These are phyloP conservation scores for Poa pratensis DNA, from an alignment of 176 grass and related monocot genomes.

Conservation along the genomic window DNA sequence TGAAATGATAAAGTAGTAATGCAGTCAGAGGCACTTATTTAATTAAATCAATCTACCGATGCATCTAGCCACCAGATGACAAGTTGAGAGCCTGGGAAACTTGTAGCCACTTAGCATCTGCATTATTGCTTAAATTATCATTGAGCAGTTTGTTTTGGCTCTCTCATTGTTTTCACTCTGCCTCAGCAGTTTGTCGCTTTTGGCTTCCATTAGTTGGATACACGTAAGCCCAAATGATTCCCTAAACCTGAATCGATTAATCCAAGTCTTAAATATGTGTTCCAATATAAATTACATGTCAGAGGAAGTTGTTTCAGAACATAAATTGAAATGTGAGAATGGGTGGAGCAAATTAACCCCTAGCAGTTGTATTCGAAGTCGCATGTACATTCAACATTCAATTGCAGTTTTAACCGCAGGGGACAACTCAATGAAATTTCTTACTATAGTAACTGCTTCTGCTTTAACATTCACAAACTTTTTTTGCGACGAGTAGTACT, in stretches of 20 bases:
- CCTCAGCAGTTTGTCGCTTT: conserved; percentile 34
- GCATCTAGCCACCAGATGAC: conserved; percentile 32
- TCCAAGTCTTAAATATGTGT: background rate
- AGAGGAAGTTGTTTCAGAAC: conserved; percentile 18
- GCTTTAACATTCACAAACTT: too few relatives aligned
- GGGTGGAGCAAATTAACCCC: background rate
- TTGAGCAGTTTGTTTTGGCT: conserved; percentile 39
- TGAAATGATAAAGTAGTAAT: conserved; percentile 2
- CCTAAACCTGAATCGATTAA: conserved; percentile 3
- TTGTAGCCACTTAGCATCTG: background rate
- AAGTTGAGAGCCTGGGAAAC: conserved; percentile 32
- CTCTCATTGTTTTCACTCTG: conserved; percentile 46
- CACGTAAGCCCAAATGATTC: conserved; percentile 53
- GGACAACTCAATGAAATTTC: too few relatives aligned
- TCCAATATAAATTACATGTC: background rate
- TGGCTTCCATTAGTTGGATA: conserved; percentile 41
- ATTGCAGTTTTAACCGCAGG: too few relatives aligned
- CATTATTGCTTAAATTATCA: conserved; percentile 33
- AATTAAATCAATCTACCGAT: conserved; percentile 22
- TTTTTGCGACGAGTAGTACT: too few relatives aligned
- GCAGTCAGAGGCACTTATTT: conserved; percentile 18
- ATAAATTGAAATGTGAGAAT: background rate
- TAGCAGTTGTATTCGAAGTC: too few relatives aligned
- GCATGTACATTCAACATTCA: too few relatives aligned
- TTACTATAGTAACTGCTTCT: too few relatives aligned